These are phyloP conservation scores for Zalaria obscura DNA, from an alignment of 2,329 filamentous ascomycete genomes.

Conservation along the genomic window DNA sequence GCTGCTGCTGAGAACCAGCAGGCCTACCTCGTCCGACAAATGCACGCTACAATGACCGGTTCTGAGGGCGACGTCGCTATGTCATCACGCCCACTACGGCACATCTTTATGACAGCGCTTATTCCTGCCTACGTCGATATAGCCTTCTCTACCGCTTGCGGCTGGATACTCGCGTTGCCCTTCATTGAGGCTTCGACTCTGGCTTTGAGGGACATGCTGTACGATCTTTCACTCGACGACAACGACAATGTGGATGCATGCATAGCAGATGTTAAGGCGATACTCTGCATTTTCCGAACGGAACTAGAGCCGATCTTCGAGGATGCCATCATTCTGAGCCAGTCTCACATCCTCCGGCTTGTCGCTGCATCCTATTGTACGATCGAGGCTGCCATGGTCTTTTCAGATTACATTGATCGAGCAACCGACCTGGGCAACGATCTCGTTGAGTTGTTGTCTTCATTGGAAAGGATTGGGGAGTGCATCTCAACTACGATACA, in stretches of 20 bases:
- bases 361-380: constrained; percentile 78
- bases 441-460: background rate
- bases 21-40: constrained; percentile 38
- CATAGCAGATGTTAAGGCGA: background rate
- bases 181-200: constrained; percentile 33
- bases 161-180: constrained; percentile 39
- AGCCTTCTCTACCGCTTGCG: constrained; percentile 28
- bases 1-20: constrained; percentile 45
- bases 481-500: background rate
- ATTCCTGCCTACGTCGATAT: constrained; percentile 43
- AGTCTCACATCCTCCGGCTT: background rate
- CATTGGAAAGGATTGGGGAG: background rate
- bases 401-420: constrained; percentile 26
- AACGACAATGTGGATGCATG: constrained; percentile 20
- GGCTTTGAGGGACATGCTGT: constrained; percentile 29
- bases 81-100: constrained; percentile 21
- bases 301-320: background rate
- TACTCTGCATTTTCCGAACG: background rate
- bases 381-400: constrained; percentile 95
- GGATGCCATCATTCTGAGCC: background rate
- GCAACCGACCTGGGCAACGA: background rate
- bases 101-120: constrained; percentile 37
- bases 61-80: constrained; percentile 11
- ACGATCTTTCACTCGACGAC: constrained; percentile 30
- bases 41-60: constrained; percentile 34